A percentile compares a stretch with the other conserved stretches of the same genome.
Conservation (phyloP, 495 filamentous ascomycete species). For the Penicillium lagena region DNA sequence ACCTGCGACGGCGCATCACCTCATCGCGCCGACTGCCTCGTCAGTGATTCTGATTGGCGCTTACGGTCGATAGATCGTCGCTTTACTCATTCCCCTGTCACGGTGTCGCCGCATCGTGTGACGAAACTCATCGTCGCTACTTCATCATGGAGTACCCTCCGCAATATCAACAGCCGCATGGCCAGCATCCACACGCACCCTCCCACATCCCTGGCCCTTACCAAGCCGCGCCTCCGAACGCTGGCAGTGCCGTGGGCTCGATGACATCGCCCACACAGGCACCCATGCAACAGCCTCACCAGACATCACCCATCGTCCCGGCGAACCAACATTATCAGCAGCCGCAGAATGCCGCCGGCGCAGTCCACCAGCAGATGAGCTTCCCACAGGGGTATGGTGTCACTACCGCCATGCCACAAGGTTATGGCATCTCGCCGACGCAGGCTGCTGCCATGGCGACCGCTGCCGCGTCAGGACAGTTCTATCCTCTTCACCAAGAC, state of each 20-base stretch:
- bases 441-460: conserved; percentile 53
- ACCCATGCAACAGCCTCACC: conserved; percentile 44
- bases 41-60: conserved; percentile 10
- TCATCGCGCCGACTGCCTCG: neutral
- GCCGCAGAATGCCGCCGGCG: conserved; percentile 37
- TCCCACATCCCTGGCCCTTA: conserved; percentile 46
- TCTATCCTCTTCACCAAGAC: conserved; percentile 43
- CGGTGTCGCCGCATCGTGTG: conserved; percentile 21
- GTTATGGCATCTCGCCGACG: conserved; percentile 44
- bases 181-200: conserved; percentile 46
- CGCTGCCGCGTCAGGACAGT: conserved; percentile 48
- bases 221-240: conserved; percentile 39
- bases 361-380: conserved; percentile 45
- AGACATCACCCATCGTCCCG: conserved; percentile 49
- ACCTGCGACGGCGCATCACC: conserved; percentile 3
- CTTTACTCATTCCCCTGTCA: conserved; percentile 18
- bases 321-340: conserved; percentile 47
- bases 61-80: conserved; percentile 10
- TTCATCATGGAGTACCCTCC: conserved; percentile 49
- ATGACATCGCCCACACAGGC: conserved; percentile 48
- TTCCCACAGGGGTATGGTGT: conserved; percentile 48
- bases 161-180: conserved; percentile 51
- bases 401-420: conserved; percentile 39
- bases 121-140: conserved; percentile 19
- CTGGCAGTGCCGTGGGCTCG: conserved; percentile 38